Percentiles rank a stretch among this genome's conserved stretches.
Conservation (phyloP, 2,329 filamentous ascomycete species). For the Cladorrhinum sp. region DNA sequence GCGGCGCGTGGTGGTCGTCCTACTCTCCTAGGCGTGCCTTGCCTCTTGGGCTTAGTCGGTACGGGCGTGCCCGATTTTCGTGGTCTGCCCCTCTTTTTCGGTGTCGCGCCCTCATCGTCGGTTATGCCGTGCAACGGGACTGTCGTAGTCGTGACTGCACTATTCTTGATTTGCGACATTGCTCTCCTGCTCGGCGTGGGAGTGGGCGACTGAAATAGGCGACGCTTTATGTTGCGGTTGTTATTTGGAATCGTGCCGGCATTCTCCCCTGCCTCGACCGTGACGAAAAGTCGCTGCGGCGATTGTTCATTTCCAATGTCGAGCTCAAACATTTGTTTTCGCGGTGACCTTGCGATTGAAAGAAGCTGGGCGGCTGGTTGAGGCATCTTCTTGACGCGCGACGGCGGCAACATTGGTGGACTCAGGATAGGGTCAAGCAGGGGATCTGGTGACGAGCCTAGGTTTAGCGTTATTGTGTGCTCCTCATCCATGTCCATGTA, state of each 20-base stretch:
- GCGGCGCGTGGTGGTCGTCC: not conserved
- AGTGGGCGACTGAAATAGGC: slow-evolving; percentile 45
- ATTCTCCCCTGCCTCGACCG: slow-evolving; percentile 49
- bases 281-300: slow-evolving; percentile 53
- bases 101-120: slow-evolving; percentile 42
- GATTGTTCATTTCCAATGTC: slow-evolving; percentile 50
- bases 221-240: slow-evolving; percentile 32
- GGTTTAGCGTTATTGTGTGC: slow-evolving; percentile 36
- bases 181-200: slow-evolving; percentile 39
- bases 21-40: slow-evolving; percentile 39
- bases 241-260: slow-evolving; percentile 24
- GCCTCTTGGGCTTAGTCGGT: slow-evolving; percentile 39
- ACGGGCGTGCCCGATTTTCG: slow-evolving; percentile 54
- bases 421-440: slow-evolving; percentile 41
- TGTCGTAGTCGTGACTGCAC: slow-evolving; percentile 43
- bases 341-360: slow-evolving; percentile 43
- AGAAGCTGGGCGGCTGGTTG: slow-evolving; percentile 39
- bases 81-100: slow-evolving; percentile 44
- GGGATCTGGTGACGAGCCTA: slow-evolving; percentile 51
- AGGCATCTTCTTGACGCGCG: slow-evolving; percentile 40
- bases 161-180: slow-evolving; percentile 29
- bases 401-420: slow-evolving; percentile 38
- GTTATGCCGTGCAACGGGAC: slow-evolving; percentile 47
- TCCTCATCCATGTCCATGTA: slow-evolving; percentile 19
- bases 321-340: slow-evolving; percentile 56